Conservation (phyloP, 768 basidiomycete genomes). For the Agrocybe pediades region DNA sequence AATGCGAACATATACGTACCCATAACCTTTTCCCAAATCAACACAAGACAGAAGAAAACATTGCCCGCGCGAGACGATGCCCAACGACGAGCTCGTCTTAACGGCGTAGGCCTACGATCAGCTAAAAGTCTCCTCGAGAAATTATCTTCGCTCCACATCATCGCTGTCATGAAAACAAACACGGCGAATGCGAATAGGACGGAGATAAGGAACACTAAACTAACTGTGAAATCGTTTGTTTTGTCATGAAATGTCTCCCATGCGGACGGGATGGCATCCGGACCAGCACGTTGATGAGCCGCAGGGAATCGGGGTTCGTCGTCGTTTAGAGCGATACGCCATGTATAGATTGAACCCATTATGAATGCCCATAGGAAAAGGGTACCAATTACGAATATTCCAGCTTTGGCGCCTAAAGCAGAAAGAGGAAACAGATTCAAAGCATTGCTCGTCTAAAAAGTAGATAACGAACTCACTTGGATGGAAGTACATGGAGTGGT, state of each 20-base stretch:
- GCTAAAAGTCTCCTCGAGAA: too few species aligned
- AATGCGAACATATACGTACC: not conserved
- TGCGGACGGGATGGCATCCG: not conserved
- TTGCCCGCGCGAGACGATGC: not conserved
- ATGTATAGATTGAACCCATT: not conserved
- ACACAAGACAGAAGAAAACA: not conserved
- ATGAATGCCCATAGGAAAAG: not conserved
- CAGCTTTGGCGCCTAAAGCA: not conserved
- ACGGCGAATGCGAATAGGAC: not conserved
- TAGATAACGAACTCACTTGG: not conserved
- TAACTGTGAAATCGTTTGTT: not conserved
- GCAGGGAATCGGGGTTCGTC: not conserved
- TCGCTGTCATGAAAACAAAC: not conserved
- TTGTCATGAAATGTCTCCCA: not conserved
- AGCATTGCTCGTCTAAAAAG: not conserved
- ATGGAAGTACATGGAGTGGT: not conserved
- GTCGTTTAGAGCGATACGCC: not conserved
- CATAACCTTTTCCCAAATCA: not conserved
- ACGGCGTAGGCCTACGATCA: too few species aligned
- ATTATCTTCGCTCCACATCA: not conserved
- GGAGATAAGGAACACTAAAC: not conserved
- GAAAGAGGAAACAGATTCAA: not conserved
- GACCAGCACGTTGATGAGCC: too few species aligned
- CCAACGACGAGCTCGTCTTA: not conserved
- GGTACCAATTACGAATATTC: not conserved